Base-by-base conservation (phyloP, 2,329 filamentous ascomycete species). In the Spiromastix sp. region DNA sequence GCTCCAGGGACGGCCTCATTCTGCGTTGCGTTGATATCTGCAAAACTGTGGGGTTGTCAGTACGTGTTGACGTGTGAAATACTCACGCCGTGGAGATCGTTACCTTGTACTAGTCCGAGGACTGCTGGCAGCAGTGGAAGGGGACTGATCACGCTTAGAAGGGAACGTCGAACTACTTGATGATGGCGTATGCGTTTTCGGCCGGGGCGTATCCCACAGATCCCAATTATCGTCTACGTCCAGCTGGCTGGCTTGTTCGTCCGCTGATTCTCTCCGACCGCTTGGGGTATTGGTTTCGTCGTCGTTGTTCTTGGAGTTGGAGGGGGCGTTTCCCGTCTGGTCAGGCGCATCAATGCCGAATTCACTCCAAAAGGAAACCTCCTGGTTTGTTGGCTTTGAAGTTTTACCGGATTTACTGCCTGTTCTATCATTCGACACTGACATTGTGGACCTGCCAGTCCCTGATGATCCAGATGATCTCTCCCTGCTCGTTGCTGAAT, bases 51-150 rank as follows among this genome's bases (percentile, higher is more conserved):
- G 11, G 36, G 8, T n/a, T 30, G 40, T 42, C 38, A 45, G 39
- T 18, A 38, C n/a, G n/a, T n/a, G n/a, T 24, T 24, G n/a, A 24
- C 7, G n/a, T n/a, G 7, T n/a, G 21, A 24, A 24, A 24, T 24
- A 24, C n/a, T 24, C n/a, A n/a, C 21, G 21, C 7, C 7, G 21
- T 7, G 7, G 21, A 24, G 21, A 24, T 7, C 7, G 21, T 24
- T 66, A 71, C 63, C 67, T 72, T 43, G 66, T 64, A 51, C 68
- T 72, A 32, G 70, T 72, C 45, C 67, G 62, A 22, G 70, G 67
- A 49, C 67, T 72, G 47, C 63, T 70, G 34, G 50, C 54, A 42
- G 60, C 56, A 32, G 63, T 63, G 20, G 46, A 54, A 28, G 65
- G 60, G 11, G 67, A 66, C 20, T 60, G 60, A 33, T 65, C 59